Percentiles rank a stretch among this genome's conserved stretches.
These are phyloP conservation scores for Yamadazyma ubonensis DNA, from an alignment of 805 yeast species.

Conservation along the genomic window DNA sequence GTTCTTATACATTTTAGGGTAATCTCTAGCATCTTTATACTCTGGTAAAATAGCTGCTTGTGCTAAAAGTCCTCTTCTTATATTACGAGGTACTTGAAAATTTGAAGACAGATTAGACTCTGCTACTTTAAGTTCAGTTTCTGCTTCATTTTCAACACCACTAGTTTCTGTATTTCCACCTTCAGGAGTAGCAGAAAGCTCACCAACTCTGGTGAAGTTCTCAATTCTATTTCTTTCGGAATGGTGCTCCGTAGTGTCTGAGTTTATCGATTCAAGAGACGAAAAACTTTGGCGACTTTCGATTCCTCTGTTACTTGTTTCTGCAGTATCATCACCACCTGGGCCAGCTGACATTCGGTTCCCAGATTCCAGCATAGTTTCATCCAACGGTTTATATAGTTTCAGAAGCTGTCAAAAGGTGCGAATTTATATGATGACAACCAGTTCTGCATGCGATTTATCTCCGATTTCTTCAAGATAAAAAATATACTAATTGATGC, in stretches of 20 bases:
- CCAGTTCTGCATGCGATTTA: too few species aligned
- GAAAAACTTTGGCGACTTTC: slow-evolving; percentile 3
- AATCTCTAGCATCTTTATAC: slow-evolving; percentile 67
- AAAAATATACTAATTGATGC: too few species aligned
- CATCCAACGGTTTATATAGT: background rate
- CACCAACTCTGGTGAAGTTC: background rate
- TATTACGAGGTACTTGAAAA: slow-evolving; percentile 19
- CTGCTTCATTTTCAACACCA: background rate
- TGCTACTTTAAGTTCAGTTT: background rate
- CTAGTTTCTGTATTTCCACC: background rate
- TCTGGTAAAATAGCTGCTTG: slow-evolving; percentile 60
- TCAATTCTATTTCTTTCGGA: background rate
- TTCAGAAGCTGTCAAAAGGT: background rate
- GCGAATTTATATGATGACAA: background rate
- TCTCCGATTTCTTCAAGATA: too few species aligned
- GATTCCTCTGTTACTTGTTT: too few species aligned
- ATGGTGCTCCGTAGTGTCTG: background rate
- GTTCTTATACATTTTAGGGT: slow-evolving; percentile 50
- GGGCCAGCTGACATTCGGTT: too few species aligned
- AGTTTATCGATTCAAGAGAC: slow-evolving; percentile 8
- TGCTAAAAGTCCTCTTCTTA: slow-evolving; percentile 62
- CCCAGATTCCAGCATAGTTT: background rate
- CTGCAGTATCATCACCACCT: too few species aligned
- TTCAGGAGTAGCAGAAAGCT: background rate
- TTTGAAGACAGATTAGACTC: slow-evolving; percentile 1